Percentiles rank a stretch among this genome's conserved stretches.
Evolutionary conservation across 2,329 filamentous ascomycete species (phyloP).

Genomic region (Beauveria sp.): DNA sequence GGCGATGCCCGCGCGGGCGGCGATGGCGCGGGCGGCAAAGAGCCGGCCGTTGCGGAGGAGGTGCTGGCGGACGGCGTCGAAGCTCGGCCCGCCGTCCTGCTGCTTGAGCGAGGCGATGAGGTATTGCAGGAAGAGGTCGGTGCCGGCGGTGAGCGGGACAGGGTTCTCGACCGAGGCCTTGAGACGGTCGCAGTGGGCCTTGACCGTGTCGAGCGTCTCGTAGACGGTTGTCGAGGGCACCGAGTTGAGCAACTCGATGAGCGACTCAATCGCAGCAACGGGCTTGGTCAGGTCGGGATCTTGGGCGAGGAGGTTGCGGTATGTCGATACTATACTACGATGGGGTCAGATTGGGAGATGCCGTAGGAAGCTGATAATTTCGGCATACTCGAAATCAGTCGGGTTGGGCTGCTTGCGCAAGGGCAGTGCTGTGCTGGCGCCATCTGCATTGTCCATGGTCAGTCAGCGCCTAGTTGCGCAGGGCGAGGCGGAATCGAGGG

Average conservation of each 20-base stretch:
- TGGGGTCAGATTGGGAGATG: conserved; percentile 1
- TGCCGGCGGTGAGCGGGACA: conserved; percentile 86
- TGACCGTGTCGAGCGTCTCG: conserved; percentile 84
- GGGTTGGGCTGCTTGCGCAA: conserved; percentile 18
- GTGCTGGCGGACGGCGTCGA: conserved; percentile 76
- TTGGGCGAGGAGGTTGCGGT: conserved; percentile 45
- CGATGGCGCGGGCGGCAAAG: conserved; percentile 82
- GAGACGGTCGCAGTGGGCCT: conserved; percentile 67
- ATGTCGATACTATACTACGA: conserved; percentile 48
- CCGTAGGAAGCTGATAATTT: not conserved
- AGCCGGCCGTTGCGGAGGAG: conserved; percentile 77
- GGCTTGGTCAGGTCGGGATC: conserved; percentile 91
- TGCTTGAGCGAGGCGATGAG: conserved; percentile 67
- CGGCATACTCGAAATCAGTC: conserved; percentile 27
- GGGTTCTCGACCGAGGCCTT: conserved; percentile 78
- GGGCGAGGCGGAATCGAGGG: not conserved
- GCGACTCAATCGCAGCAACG: conserved; percentile 84
- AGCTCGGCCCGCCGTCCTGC: conserved; percentile 38
- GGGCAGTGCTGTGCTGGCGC: conserved; percentile 18
- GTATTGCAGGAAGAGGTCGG: conserved; percentile 92
- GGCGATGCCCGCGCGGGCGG: conserved; percentile 76
- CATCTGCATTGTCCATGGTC: not conserved
- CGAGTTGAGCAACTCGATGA: conserved; percentile 78
- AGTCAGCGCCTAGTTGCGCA: not conserved
- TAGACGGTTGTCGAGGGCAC: conserved; percentile 79